phyloP scores from a whole-genome alignment of 1,284 basidiomycete species.

The Irpex rosettiformis region DNA sequence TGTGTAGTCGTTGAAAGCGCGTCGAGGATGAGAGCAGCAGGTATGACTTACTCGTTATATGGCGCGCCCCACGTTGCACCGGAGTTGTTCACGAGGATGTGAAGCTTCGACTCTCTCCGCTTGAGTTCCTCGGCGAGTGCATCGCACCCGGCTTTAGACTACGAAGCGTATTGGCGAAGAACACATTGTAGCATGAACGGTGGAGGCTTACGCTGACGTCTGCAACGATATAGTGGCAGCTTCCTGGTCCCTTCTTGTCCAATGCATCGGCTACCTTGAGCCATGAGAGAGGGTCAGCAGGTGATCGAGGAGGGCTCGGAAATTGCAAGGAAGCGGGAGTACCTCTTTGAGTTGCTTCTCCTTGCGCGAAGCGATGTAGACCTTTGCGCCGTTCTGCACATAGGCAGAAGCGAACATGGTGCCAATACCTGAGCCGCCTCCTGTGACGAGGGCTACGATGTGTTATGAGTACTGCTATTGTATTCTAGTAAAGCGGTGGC shows the following conservation, averaged over 20 bases:
- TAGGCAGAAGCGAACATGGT: conserved; percentile 80
- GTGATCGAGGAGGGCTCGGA: background rate
- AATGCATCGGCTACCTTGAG: conserved; percentile 59
- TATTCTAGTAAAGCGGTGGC: background rate
- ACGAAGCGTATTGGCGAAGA: no score
- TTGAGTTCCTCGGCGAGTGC: conserved; percentile 68
- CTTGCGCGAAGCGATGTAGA: conserved; percentile 85
- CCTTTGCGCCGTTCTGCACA: conserved; percentile 57
- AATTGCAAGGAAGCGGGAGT: conserved; percentile 12
- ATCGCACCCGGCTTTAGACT: conserved; percentile 82
- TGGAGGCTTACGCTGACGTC: conserved; percentile 62
- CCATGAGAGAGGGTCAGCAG: conserved; percentile 5
- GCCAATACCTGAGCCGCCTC: conserved; percentile 77
- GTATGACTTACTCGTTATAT: conserved; percentile 44
- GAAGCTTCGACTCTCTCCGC: conserved; percentile 64
- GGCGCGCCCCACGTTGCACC: conserved; percentile 80
- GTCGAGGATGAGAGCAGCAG: background rate
- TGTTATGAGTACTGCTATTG: background rate
- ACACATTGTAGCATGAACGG: no score
- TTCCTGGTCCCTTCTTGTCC: conserved; percentile 54
- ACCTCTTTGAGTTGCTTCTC: conserved; percentile 76
- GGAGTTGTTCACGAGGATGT: conserved; percentile 80
- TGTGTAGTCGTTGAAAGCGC: conserved; percentile 6
- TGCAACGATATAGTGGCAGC: conserved; percentile 68
- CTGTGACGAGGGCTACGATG: conserved; percentile 68